phyloP scores from a whole-genome alignment of 1,139 yeast species.

The Debaryomyces subglobosus region DNA sequence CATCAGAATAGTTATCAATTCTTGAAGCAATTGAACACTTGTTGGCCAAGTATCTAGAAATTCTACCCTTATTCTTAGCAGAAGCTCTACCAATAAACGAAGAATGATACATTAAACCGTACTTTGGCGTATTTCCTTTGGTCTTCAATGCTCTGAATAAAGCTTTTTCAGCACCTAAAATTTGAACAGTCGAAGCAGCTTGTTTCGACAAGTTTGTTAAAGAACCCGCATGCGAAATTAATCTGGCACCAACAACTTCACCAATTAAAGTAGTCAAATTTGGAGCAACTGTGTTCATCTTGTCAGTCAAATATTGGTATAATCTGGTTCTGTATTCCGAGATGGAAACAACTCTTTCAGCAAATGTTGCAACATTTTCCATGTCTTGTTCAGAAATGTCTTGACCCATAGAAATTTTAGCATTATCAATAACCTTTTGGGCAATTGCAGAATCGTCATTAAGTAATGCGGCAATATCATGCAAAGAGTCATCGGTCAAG shows the following conservation, averaged over 20 bases:
- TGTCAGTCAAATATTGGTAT: slow-evolving; percentile 82
- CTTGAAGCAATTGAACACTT: slow-evolving; percentile 98
- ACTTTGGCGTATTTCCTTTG: slow-evolving; percentile 97
- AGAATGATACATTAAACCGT: slow-evolving; percentile 96
- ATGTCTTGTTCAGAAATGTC: slow-evolving; percentile 90
- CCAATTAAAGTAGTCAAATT: slow-evolving; percentile 94
- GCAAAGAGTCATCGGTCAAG: slow-evolving; percentile 80
- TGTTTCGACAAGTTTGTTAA: slow-evolving; percentile 93
- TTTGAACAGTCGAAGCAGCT: slow-evolving; percentile 98
- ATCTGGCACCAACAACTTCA: slow-evolving; percentile 97
- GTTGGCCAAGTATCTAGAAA: slow-evolving; percentile 97
- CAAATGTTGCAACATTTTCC: slow-evolving; percentile 83
- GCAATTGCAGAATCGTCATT: slow-evolving; percentile 95
- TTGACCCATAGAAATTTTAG: slow-evolving; percentile 98
- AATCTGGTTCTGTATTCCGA: slow-evolving; percentile 94
- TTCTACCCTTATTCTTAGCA: slow-evolving; percentile 98
- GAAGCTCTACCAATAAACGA: slow-evolving; percentile 97
- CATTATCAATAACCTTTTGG: slow-evolving; percentile 81
- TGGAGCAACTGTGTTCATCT: slow-evolving; percentile 99
- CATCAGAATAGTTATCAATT: slow-evolving; percentile 93
- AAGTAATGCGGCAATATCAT: slow-evolving; percentile 84
- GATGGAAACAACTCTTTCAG: slow-evolving; percentile 92
- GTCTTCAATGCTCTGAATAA: slow-evolving; percentile 97
- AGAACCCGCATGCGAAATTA: slow-evolving; percentile 97
- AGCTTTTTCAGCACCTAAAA: slow-evolving; percentile 99